Percentiles rank a stretch among this genome's conserved stretches.
These are phyloP conservation scores for Trypanosomatidae sp. DNA, from an alignment of 208 protist species.

Conservation along the genomic window DNA sequence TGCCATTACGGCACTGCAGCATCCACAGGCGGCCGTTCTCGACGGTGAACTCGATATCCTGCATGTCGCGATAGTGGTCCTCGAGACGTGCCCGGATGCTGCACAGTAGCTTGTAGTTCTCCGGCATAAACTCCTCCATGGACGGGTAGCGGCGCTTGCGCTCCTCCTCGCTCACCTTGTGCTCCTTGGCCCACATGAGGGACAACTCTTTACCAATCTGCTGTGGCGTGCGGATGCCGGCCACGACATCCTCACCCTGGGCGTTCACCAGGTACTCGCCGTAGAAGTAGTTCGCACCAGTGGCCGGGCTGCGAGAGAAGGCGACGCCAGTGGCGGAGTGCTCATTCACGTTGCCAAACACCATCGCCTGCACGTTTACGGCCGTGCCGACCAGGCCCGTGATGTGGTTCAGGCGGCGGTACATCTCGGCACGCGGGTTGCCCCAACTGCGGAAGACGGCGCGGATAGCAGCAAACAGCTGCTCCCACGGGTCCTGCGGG, in stretches of 20 bases:
- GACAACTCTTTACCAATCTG: slow-evolving; percentile 69
- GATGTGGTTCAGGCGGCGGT: slow-evolving; percentile 93
- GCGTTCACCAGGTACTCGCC: slow-evolving; percentile 96
- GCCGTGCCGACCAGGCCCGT: slow-evolving; percentile 91
- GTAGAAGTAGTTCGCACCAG: slow-evolving; percentile 93
- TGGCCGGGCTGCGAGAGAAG: slow-evolving; percentile 95
- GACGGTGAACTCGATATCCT: slow-evolving; percentile 97
- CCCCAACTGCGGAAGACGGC: slow-evolving; percentile 94
- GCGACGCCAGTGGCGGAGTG: slow-evolving; percentile 93
- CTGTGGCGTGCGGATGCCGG: slow-evolving; percentile 94
- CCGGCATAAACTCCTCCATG: slow-evolving; percentile 89
- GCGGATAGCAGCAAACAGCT: slow-evolving; percentile 84
- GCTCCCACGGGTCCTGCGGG: slow-evolving; percentile 88
- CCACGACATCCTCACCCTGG: slow-evolving; percentile 96
- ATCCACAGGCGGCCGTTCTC: slow-evolving; percentile 94
- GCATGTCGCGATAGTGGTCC: slow-evolving; percentile 94
- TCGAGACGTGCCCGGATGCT: slow-evolving; percentile 84
- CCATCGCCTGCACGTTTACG: slow-evolving; percentile 96
- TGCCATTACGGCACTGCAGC: slow-evolving; percentile 94
- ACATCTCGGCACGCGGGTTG: slow-evolving; percentile 89
- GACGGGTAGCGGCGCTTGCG: slow-evolving; percentile 59
- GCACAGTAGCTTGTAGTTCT: slow-evolving; percentile 85
- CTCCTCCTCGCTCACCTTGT: slow-evolving; percentile 70
- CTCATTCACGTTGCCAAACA: slow-evolving; percentile 95
- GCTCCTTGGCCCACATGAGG: slow-evolving; percentile 69